Conservation (phyloP, 768 basidiomycete genomes). For the Pisolithus albus region DNA sequence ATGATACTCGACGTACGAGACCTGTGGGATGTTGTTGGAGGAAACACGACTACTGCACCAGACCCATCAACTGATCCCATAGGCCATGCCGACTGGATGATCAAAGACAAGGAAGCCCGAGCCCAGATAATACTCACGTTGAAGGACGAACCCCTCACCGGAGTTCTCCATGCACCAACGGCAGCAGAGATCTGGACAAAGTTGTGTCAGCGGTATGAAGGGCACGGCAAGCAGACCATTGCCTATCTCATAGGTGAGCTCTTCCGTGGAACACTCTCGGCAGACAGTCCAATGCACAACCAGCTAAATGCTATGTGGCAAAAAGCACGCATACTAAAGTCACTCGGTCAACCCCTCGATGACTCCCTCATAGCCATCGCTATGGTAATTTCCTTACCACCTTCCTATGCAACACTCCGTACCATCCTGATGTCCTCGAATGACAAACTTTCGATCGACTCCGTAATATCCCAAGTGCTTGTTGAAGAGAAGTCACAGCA, state of each 20-base stretch:
- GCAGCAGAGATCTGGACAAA: not conserved
- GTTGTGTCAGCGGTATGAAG: no score
- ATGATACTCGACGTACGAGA: not conserved
- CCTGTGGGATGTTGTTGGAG: not conserved
- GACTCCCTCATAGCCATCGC: not conserved
- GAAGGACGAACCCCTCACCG: constrained; percentile 15
- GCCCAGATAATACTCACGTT: constrained; percentile 17
- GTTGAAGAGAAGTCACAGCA: not conserved
- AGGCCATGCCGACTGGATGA: not conserved
- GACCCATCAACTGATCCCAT: not conserved
- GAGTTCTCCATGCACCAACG: constrained; percentile 2
- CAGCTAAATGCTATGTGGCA: not conserved
- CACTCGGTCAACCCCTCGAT: not conserved
- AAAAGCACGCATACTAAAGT: not conserved
- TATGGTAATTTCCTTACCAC: not conserved
- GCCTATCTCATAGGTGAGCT: not conserved
- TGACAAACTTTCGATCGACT: not conserved
- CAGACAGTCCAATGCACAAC: not conserved
- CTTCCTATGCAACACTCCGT: not conserved
- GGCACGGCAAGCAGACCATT: constrained; percentile 26
- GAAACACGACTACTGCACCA: not conserved
- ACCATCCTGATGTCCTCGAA: not conserved
- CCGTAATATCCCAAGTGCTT: not conserved
- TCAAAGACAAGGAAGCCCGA: constrained; percentile 8
- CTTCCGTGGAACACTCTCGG: not conserved